These are phyloP conservation scores for Aspergillus cejpii DNA, from an alignment of 2,329 filamentous ascomycete genomes.

Conservation along the genomic window DNA sequence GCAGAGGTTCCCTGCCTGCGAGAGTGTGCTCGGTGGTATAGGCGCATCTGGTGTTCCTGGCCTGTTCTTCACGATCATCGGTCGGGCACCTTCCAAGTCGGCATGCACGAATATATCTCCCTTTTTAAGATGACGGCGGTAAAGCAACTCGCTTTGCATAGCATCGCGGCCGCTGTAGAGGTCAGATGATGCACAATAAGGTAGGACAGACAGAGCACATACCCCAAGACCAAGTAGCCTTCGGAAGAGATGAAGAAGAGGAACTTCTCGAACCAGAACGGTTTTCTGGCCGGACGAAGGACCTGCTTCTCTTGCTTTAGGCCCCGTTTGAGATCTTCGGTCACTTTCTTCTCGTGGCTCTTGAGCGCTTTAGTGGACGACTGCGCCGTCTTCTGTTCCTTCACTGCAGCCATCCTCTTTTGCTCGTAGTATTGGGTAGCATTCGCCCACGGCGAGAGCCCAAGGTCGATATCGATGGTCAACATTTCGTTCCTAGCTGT, in stretches of 20 bases:
- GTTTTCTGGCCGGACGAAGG: slow-evolving; percentile 71
- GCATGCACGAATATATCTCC: slow-evolving; percentile 91
- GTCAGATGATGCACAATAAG: slow-evolving; percentile 8
- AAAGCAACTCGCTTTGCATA: slow-evolving; percentile 87
- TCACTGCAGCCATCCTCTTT: slow-evolving; percentile 72
- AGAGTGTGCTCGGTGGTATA: slow-evolving; percentile 83
- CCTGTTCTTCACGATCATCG: slow-evolving; percentile 87
- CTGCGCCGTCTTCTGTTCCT: slow-evolving; percentile 77
- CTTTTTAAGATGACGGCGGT: slow-evolving; percentile 74
- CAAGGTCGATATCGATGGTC: slow-evolving; percentile 76
- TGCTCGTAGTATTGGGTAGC: slow-evolving; percentile 89
- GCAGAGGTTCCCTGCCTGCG: slow-evolving; percentile 78
- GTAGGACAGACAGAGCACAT: slow-evolving; percentile 12
- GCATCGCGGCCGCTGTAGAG: slow-evolving; percentile 63
- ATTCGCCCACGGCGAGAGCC: slow-evolving; percentile 77
- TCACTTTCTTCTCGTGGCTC: slow-evolving; percentile 82
- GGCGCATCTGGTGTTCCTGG: slow-evolving; percentile 69
- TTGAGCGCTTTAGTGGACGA: slow-evolving; percentile 79
- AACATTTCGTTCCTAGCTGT: slow-evolving; percentile 43
- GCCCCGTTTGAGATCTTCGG: slow-evolving; percentile 74
- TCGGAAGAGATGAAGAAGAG: slow-evolving; percentile 92
- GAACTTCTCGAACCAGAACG: slow-evolving; percentile 97
- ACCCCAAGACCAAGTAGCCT: slow-evolving; percentile 80
- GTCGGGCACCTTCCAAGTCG: slow-evolving; percentile 74
- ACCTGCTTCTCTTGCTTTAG: slow-evolving; percentile 89